Evolutionary conservation across 257 asterid genomes (phyloP).

Genomic region (Thymus mandschuricus): DNA sequence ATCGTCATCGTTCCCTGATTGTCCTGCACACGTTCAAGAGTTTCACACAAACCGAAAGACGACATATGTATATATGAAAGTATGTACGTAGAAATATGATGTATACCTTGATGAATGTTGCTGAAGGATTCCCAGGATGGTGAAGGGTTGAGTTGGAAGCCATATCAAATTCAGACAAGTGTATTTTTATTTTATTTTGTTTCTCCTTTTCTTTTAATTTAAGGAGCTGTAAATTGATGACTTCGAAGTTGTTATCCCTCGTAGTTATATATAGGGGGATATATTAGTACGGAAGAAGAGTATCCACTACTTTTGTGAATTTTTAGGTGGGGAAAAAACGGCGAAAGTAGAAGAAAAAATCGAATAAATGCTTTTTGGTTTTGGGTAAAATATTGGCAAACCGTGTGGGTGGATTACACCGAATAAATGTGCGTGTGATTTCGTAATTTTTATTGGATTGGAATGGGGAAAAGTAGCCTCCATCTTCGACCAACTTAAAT

Average conservation of each 20-base stretch:
- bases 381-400: not conserved
- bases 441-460: not conserved
- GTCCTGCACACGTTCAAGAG: no score
- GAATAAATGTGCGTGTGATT: not conserved
- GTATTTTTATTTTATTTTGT: no score
- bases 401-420: not conserved
- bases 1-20: constrained; percentile 1
- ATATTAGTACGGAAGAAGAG: not conserved
- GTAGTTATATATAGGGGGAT: not conserved
- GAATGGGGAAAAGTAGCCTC: not conserved
- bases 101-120: constrained; percentile 15
- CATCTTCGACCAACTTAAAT: not conserved
- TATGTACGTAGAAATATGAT: no score
- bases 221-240: not conserved
- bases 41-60: no score
- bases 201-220: no score
- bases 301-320: no score
- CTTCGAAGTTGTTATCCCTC: not conserved
- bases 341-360: not conserved
- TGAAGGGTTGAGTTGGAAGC: constrained; percentile 39
- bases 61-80: no score
- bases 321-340: not conserved
- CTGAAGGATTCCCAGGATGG: constrained; percentile 31
- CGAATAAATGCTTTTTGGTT: not conserved
- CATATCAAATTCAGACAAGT: constrained; percentile 31